Base-by-base conservation (phyloP, 2,329 filamentous ascomycete species). In the Exophiala spinifera region DNA sequence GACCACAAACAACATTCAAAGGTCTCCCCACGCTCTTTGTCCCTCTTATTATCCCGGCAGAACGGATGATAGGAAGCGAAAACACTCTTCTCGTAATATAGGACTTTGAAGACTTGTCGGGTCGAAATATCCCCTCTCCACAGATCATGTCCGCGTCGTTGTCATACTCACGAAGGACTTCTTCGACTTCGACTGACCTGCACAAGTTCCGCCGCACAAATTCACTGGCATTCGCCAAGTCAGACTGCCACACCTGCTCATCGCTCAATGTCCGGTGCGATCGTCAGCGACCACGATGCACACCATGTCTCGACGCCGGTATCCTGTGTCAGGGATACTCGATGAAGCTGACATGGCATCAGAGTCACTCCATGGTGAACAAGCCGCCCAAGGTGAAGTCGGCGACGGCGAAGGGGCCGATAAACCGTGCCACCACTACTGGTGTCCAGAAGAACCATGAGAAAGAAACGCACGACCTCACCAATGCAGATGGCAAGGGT, bases 291-390 rank as follows among this genome's bases (percentile, higher is more conserved):
- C 52, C 52, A 11, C 40, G 52, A 50, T 55, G 52, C 31, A 50
- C 46, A 6, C 42, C 42, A 10, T 55, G 52, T 19, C 52, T 50
- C 11, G 40, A 46, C 34, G 28, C 52, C 4, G 42, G 52, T 4
- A 43, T 42, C 14, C 17, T 55, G 20, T 55, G 52, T 36, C 52
- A 55, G 42, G 52, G 52, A 3, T 55, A 55, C 21, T 55, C 52
- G 4, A 55, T 55, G 52, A 31, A 50, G 15, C 50, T 55, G 47
- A 55, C 52, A 31, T 55, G 52, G 52, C 52, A 50, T 14, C 40
- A 23, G 11, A 46, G 44, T 39, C 52, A 55, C 33, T 55, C 52
- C 11, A 20, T 43, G 21, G 34, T 25, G 21, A 49, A 55, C 34
- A 49, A 50, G 33, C 52, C 52, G 5, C 47, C 52, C 1, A 55